These are phyloP conservation scores for Sarocladium strictum DNA, from an alignment of 2,329 filamentous ascomycete genomes.

Conservation along the genomic window DNA sequence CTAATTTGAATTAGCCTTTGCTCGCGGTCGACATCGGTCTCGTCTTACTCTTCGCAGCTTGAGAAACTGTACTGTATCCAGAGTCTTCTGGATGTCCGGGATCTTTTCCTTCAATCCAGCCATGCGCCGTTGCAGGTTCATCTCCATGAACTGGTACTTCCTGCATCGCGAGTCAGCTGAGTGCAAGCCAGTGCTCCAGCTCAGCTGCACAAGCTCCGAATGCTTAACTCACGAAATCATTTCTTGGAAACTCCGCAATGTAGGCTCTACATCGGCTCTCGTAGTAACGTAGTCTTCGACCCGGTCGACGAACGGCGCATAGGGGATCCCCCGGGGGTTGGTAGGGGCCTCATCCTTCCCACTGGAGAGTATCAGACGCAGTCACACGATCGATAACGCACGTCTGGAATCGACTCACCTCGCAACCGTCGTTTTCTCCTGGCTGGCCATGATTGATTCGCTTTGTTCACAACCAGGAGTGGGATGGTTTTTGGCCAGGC, in stretches of 20 bases:
- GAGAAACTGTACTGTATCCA: slow-evolving; percentile 85
- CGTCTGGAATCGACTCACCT: slow-evolving; percentile 21
- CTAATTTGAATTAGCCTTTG: slow-evolving; percentile 23
- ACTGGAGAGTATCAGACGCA: slow-evolving; percentile 12
- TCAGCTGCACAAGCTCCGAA: background rate
- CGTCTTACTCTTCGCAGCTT: slow-evolving; percentile 61
- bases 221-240: slow-evolving; percentile 71
- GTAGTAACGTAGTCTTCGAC: slow-evolving; percentile 83
- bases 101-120: slow-evolving; percentile 87
- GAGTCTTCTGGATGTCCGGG: slow-evolving; percentile 91
- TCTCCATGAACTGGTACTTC: slow-evolving; percentile 99
- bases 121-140: slow-evolving; percentile 80
- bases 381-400: background rate
- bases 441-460: slow-evolving; percentile 29
- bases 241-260: slow-evolving; percentile 79
- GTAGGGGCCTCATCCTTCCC: slow-evolving; percentile 49
- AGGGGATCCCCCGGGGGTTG: slow-evolving; percentile 78
- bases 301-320: slow-evolving; percentile 79
- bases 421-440: slow-evolving; percentile 30
- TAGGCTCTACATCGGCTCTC: slow-evolving; percentile 72
- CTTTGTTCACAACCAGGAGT: background rate
- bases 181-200: background rate
- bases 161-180: slow-evolving; percentile 38
- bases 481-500: background rate
- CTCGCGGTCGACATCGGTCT: background rate